phyloP scores from a whole-genome alignment of 371 early-diverging fungal genomes.

The Capillidium heterosporum region DNA sequence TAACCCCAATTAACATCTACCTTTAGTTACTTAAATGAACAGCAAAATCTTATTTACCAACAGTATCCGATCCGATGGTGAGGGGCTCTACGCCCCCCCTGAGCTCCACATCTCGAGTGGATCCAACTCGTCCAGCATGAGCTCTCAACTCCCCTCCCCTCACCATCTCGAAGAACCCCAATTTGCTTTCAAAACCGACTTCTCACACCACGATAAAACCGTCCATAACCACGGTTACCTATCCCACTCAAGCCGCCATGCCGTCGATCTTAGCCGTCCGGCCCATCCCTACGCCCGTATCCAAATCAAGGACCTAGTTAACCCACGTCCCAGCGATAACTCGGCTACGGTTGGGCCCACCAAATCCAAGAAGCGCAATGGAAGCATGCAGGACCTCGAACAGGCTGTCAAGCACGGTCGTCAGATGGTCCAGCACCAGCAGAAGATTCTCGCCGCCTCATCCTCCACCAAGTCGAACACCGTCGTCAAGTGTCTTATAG shows the following conservation, averaged over 20 bases:
- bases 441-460: background rate
- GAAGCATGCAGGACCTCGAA: background rate
- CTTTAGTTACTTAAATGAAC: background rate
- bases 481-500: background rate
- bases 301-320: background rate
- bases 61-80: too few relatives aligned
- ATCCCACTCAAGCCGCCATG: background rate
- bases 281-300: slow-evolving; percentile 2
- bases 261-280: background rate
- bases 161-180: background rate
- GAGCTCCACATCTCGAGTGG: slow-evolving; percentile 1
- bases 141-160: slow-evolving; percentile 6
- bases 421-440: slow-evolving; percentile 5
- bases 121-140: background rate
- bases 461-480: background rate
- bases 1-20: background rate
- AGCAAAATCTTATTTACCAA: too few relatives aligned
- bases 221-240: too few relatives aligned
- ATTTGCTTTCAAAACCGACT: background rate
- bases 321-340: background rate
- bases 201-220: background rate
- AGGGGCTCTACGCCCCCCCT: background rate
- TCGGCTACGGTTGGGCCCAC: too few relatives aligned
- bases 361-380: background rate
- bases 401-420: background rate